phyloP scores from a whole-genome alignment of 2,329 filamentous ascomycete species.

The Monilinia laxa region DNA sequence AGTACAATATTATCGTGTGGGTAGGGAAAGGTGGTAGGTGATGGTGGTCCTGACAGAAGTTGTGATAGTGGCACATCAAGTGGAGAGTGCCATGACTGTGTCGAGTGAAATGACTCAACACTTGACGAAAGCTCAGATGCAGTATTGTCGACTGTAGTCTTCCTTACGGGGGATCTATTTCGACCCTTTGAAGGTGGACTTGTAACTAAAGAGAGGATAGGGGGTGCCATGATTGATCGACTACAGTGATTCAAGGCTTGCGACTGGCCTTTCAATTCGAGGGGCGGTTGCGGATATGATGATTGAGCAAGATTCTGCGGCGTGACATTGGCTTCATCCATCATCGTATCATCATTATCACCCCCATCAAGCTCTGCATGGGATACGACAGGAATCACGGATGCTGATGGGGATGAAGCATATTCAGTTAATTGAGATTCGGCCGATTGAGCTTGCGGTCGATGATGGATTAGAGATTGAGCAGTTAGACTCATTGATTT shows the following conservation, averaged over 20 bases:
- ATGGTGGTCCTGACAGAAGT: slow-evolving; percentile 47
- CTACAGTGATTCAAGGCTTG: slow-evolving; percentile 39
- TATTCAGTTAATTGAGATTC: background rate
- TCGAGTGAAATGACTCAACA: slow-evolving; percentile 56
- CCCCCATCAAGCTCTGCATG: slow-evolving; percentile 30
- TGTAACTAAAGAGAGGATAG: slow-evolving; percentile 46
- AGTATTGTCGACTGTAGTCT: slow-evolving; percentile 33
- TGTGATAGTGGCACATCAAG: slow-evolving; percentile 45
- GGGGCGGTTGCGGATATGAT: background rate
- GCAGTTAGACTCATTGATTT: background rate
- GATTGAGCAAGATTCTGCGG: slow-evolving; percentile 31
- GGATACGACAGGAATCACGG: background rate
- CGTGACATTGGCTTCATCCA: slow-evolving; percentile 35
- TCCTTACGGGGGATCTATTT: slow-evolving; percentile 30
- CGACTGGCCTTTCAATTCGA: slow-evolving; percentile 37
- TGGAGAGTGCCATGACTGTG: slow-evolving; percentile 53
- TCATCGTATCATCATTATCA: slow-evolving; percentile 34
- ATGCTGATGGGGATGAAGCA: background rate
- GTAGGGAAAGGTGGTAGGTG: slow-evolving; percentile 44
- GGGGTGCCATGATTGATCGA: slow-evolving; percentile 44
- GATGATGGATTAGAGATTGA: background rate
- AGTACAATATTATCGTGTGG: slow-evolving; percentile 45
- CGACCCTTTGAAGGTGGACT: slow-evolving; percentile 45
- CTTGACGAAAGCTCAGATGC: slow-evolving; percentile 46
- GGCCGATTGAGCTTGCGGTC: background rate